Evolutionary conservation across 129 eudicot genomes (phyloP), one percentile per base, ranked within the genome.

Genomic region (Centella asiatica): DNA sequence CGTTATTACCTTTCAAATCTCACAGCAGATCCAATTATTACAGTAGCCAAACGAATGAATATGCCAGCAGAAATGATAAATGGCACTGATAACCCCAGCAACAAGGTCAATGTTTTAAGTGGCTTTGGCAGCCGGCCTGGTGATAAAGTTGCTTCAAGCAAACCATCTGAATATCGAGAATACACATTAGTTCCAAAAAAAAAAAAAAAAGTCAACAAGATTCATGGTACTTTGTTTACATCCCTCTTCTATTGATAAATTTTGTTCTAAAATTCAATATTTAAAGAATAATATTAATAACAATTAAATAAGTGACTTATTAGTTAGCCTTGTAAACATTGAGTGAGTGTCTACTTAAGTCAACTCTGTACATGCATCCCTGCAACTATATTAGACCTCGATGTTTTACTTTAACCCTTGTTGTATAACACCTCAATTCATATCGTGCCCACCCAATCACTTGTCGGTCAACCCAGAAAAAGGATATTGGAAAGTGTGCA

Each of bases 111-210:
- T 47, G 90, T 76, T 79, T 93, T 93, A 17, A 93, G 85, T 4
- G 88, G 92, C 74, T 81, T 87, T 10, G 96, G 99, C 45, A 78
- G 62, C 40, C 95, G 85, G 51, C 80, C 57, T 26, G 99, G 83
- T 33, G 96, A 87, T 64, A 93, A 73, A 52, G 96, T 93, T 58
- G 99, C 96, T 75, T 93, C 99, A 55, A 93, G 88, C 75, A 93
- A 75, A 48, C 96, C 96, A 85, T 93, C 99, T 93, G 66, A 15
- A 76, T 19, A 56, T 64, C 57, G 57, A 77, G 46, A 76, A 71
- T 19, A 62, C 46, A 56, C 15, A 69, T 72, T 56, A 81, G 67
- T 28, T 27, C 48, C 1, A 42, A 59, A 33, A 42, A 59, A 33
- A 56, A 33, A 45, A 32, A 44, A 67, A 29, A 28, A 22, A 28